These are phyloP conservation scores for Penicillium sumatraense DNA, from an alignment of 2,329 filamentous ascomycete genomes.

Conservation along the genomic window DNA sequence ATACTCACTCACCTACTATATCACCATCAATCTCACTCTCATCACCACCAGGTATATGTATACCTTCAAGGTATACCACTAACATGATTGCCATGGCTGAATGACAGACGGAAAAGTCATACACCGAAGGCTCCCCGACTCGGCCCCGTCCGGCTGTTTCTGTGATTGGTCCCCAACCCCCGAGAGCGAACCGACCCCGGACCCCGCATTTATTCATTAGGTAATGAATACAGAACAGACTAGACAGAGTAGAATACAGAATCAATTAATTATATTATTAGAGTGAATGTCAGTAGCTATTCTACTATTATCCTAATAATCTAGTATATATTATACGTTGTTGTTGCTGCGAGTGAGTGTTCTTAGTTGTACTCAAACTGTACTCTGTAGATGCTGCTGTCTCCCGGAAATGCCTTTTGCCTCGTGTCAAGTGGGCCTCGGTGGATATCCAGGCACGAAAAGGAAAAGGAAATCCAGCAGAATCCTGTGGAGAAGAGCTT, in stretches of 20 bases:
- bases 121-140: constrained; percentile 21
- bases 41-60: background rate
- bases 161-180: constrained; percentile 26
- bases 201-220: constrained; percentile 28
- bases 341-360: too few relatives aligned
- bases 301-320: background rate
- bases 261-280: background rate
- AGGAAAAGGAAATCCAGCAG: background rate
- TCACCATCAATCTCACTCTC: background rate
- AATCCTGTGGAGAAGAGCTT: constrained; percentile 8
- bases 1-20: too few relatives aligned
- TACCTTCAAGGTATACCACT: too few relatives aligned
- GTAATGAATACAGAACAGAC: background rate
- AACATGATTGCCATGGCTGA: too few relatives aligned
- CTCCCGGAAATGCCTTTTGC: constrained; percentile 19
- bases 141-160: constrained; percentile 22
- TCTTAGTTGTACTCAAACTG: too few relatives aligned
- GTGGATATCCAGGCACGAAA: constrained; percentile 18
- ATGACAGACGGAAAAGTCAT: constrained; percentile 26
- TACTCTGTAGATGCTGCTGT: too few relatives aligned
- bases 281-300: background rate
- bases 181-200: constrained; percentile 31
- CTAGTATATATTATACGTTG: too few relatives aligned
- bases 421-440: constrained; percentile 18
- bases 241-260: too few relatives aligned